Percentiles rank a stretch among this genome's conserved stretches.
These are phyloP conservation scores for Amorphotheca resinae DNA, from an alignment of 495 filamentous ascomycete genomes.

Conservation along the genomic window DNA sequence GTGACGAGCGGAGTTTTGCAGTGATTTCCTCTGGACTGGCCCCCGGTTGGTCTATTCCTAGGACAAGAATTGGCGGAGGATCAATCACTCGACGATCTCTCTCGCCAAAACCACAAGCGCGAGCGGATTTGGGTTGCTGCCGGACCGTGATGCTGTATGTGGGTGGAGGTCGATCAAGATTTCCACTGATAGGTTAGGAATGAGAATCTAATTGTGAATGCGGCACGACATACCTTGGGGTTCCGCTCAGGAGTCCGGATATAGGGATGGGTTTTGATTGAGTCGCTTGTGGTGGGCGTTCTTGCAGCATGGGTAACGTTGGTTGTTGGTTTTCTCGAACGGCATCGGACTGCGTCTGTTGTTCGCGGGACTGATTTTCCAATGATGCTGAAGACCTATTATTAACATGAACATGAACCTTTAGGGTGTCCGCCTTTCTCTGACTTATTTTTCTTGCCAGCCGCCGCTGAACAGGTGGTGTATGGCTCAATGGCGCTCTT, in stretches of 20 bases:
- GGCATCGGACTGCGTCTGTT: background rate
- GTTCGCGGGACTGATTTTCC: background rate
- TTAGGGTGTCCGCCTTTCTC: constrained; percentile 6
- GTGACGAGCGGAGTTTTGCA: constrained; percentile 55
- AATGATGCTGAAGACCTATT: background rate
- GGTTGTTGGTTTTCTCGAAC: background rate
- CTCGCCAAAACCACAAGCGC: constrained; percentile 90
- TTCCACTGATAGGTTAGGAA: background rate
- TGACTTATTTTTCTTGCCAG: constrained; percentile 14
- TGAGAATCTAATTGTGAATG: constrained; percentile 2
- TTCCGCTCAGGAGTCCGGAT: constrained; percentile 9
- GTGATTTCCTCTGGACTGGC: constrained; percentile 37
- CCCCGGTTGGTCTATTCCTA: constrained; percentile 56
- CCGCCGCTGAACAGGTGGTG: constrained; percentile 7
- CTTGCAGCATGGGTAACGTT: background rate
- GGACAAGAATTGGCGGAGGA: constrained; percentile 86
- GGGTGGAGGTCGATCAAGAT: background rate
- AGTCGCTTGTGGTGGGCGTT: background rate
- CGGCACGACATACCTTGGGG: constrained; percentile 3
- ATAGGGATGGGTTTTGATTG: constrained; percentile 4
- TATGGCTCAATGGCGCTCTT: background rate
- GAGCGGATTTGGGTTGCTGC: constrained; percentile 81
- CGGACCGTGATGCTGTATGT: constrained; percentile 57
- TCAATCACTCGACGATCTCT: constrained; percentile 88
- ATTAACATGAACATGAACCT: constrained; percentile 2